Evolutionary conservation across 352 stramenopile species (phyloP).

Genomic region (Aphanomyces stellatus): DNA sequence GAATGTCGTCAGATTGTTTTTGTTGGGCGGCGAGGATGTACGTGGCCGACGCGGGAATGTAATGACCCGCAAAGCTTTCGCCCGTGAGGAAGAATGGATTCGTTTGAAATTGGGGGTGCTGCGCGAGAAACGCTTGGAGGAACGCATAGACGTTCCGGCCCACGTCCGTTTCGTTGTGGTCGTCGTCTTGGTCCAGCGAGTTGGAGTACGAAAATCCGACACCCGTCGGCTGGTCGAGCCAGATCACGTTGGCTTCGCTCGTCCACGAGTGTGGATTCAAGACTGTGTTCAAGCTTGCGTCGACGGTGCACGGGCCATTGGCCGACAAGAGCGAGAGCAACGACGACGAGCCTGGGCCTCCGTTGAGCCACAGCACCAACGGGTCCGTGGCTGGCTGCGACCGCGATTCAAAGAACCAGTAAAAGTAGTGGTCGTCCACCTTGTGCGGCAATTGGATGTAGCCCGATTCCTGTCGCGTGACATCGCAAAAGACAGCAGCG

Average conservation of each 20-base stretch:
- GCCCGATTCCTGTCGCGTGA: slow-evolving; percentile 25
- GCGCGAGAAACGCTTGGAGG: slow-evolving; percentile 51
- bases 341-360: slow-evolving; percentile 49
- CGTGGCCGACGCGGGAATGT: slow-evolving; percentile 41
- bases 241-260: slow-evolving; percentile 50
- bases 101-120: slow-evolving; percentile 38
- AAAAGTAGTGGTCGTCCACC: slow-evolving; percentile 52
- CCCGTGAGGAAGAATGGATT: slow-evolving; percentile 57
- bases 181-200: slow-evolving; percentile 36
- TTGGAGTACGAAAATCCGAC: slow-evolving; percentile 43
- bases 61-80: slow-evolving; percentile 61
- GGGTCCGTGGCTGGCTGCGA: slow-evolving; percentile 32
- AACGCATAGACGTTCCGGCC: slow-evolving; percentile 60
- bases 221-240: slow-evolving; percentile 51
- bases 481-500: slow-evolving; percentile 9
- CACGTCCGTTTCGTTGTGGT: slow-evolving; percentile 39
- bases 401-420: slow-evolving; percentile 48
- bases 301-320: slow-evolving; percentile 52
- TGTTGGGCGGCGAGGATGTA: slow-evolving; percentile 35
- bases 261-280: slow-evolving; percentile 59
- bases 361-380: slow-evolving; percentile 56
- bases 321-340: slow-evolving; percentile 51
- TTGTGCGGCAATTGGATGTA: slow-evolving; percentile 45
- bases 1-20: slow-evolving; percentile 19
- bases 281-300: slow-evolving; percentile 29